Evolutionary conservation across 768 basidiomycete species (phyloP), one percentile per base, ranked within the genome.

Genomic region (Suillus hirtellus): DNA sequence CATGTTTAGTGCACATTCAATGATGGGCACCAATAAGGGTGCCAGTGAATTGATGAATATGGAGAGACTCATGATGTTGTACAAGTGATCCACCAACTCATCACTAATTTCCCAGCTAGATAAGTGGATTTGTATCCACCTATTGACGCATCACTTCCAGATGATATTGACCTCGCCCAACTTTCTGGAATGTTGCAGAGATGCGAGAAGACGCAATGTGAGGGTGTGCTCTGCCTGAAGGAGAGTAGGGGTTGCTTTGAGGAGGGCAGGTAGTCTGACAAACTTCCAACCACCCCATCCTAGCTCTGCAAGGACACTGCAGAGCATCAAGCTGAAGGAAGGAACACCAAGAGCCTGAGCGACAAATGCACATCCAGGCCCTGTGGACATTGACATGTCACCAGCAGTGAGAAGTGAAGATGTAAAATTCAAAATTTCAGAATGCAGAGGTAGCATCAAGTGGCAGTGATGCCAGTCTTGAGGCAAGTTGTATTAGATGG

Each of bases 261-360:
- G 68, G n/a, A 92, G 69, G 14, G 80, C 73, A 1, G 90, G 88
- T 2, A 88, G 70, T 15, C 83, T 89, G 11, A 92, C 72, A 38
- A 85, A 77, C 71, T 86, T 90, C 90, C 90, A 93, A 2, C 90
- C 92, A 21, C 85, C 85, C 89, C 91, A 94, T 0, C 79, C 80
- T 5, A 88, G 74, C 55, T 89, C 87, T 2, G 86, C 81, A 8
- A 93, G 81, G 5, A 82, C 77, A 0, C 87, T 86, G 35, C 85
- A 81, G 5, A 93, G 74, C 37, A 81, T 80, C 3, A 86, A 65
- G 1, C 82, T 84, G 64, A 90, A 86, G 8, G 60, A 64, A 43
- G 73, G 73, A 1, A 63, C 53, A 46, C 67, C 68, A 37, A 75
- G 66, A 14, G 75, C 70, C 35, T 40, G 75, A 46, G 59, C 4